Evolutionary conservation across 1,284 basidiomycete species (phyloP), one percentile per base, ranked within the genome.

Genomic region (Ceratobasidium sp.): DNA sequence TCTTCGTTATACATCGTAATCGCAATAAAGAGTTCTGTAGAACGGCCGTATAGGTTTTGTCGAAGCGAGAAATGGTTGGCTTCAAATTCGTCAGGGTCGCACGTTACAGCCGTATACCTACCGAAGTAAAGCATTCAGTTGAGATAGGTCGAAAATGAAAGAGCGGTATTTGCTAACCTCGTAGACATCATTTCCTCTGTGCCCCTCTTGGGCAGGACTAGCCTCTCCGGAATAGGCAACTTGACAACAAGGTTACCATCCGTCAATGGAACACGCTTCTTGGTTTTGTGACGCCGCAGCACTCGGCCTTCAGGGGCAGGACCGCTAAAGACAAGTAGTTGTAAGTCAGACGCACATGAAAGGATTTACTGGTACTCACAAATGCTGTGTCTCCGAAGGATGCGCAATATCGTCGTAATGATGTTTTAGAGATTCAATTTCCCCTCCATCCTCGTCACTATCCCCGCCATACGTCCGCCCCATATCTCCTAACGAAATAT

Each of bases 1-100:
- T 99, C 92, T 84, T 99, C 98, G 80, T 95, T 96, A 82, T 93
- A 98, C 95, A 99, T 96, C 24, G 97, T 99, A 80, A 99, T 93
- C 76, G 94, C 93, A 82, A 98, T 93, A 84, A 98, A 95, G 60
- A 99, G 82, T 81, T 99, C 98, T 0, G 96, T 99, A 76, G 91
- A 89, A 53, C 97, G 87, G 48, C 90, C 89, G 79, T 86, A 89
- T 79, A 93, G 87, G 79, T 93, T 93, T 80, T 98, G 97, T 54
- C 97, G 88, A 41, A 99, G 86, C 73, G 92, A 92, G 80, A 95
- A 96, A 7, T 92, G 91, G 53, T 90, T 90, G 76, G 87, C 87
- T 80, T 94, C 90, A 81, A 99, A 98, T 50, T 96, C 92, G 81
- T 99, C 95, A 0, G 98, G 96, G 80, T 96, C 95, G 80, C 95